phyloP scores from a whole-genome alignment of 2,329 filamentous ascomycete species.

The Mycosphaerelloides madeirae region DNA sequence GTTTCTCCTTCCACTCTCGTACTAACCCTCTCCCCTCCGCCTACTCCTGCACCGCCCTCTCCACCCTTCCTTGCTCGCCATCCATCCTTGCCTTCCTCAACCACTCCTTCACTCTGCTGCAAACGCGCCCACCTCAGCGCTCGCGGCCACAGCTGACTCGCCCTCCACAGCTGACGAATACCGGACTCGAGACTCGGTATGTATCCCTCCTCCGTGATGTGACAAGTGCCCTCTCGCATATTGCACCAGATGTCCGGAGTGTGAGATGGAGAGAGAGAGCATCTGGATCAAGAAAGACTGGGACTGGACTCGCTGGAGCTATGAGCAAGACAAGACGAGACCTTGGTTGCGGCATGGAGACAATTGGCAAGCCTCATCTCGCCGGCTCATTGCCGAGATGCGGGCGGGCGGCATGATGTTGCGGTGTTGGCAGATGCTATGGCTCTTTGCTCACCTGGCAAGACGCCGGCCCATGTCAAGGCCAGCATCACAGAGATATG shows the following conservation, averaged over 20 bases:
- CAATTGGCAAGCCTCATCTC: background rate
- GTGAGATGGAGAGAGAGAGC: conserved; percentile 14
- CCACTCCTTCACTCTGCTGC: background rate
- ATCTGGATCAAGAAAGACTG: conserved; percentile 8
- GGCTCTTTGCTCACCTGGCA: too few species aligned
- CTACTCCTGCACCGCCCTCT: background rate
- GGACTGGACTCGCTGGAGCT: conserved; percentile 12
- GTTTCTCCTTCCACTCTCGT: conserved; percentile 1
- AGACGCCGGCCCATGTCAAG: too few species aligned
- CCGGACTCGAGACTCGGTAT: conserved; percentile 15
- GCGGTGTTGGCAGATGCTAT: too few species aligned
- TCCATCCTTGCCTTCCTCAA: background rate
- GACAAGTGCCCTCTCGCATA: conserved; percentile 12
- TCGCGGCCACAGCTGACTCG: conserved; percentile 1
- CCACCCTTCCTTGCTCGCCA: background rate
- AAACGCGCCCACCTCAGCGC: background rate
- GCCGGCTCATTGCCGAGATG: too few species aligned
- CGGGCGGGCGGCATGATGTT: too few species aligned
- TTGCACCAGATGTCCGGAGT: conserved; percentile 10
- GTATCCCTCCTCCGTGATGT: conserved; percentile 5
- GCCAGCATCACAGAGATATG: too few species aligned
- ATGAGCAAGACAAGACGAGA: conserved; percentile 5
- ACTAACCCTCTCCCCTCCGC: conserved; percentile 1
- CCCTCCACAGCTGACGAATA: conserved; percentile 1
- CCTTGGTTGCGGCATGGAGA: background rate